A percentile compares a stretch with the other conserved stretches of the same genome.
Evolutionary conservation across 1,284 basidiomycete species (phyloP).

Genomic region (Mycena citricolor): DNA sequence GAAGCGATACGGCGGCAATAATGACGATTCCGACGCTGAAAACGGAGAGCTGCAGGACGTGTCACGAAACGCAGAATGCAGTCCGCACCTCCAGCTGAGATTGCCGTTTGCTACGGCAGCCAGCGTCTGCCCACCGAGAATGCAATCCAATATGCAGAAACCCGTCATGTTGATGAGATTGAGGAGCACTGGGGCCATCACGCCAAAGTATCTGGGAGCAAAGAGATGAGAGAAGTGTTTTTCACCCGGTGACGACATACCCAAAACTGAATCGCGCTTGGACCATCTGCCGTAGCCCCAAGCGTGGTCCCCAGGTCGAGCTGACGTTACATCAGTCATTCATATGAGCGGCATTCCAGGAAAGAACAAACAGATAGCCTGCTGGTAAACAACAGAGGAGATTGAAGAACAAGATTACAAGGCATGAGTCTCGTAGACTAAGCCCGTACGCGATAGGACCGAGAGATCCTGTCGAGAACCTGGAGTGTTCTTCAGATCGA

Average conservation of each 20-base stretch:
- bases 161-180: slow-evolving; percentile 67
- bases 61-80: slow-evolving; percentile 5
- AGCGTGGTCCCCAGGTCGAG: slow-evolving; percentile 81
- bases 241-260: slow-evolving; percentile 35
- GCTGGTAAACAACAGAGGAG: slow-evolving; percentile 54
- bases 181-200: slow-evolving; percentile 62
- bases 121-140: slow-evolving; percentile 79
- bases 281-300: slow-evolving; percentile 88
- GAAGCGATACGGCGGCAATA: slow-evolving; percentile 73
- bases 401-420: slow-evolving; percentile 80
- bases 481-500: slow-evolving; percentile 27
- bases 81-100: slow-evolving; percentile 64
- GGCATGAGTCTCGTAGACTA: slow-evolving; percentile 68
- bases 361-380: slow-evolving; percentile 53
- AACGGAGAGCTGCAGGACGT: slow-evolving; percentile 2
- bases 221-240: neutral
- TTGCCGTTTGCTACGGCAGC: slow-evolving; percentile 65
- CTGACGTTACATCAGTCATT: slow-evolving; percentile 35
- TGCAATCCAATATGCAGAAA: slow-evolving; percentile 76
- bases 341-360: neutral
- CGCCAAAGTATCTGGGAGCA: slow-evolving; percentile 58
- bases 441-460: slow-evolving; percentile 69
- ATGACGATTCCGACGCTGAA: slow-evolving; percentile 86
- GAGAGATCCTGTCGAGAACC: slow-evolving; percentile 74
- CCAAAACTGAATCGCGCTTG: slow-evolving; percentile 79